Evolutionary conservation across 108 stramenopile genomes (phyloP), one percentile per base, ranked within the genome.

Genomic region (Schizochytrium sp.): DNA sequence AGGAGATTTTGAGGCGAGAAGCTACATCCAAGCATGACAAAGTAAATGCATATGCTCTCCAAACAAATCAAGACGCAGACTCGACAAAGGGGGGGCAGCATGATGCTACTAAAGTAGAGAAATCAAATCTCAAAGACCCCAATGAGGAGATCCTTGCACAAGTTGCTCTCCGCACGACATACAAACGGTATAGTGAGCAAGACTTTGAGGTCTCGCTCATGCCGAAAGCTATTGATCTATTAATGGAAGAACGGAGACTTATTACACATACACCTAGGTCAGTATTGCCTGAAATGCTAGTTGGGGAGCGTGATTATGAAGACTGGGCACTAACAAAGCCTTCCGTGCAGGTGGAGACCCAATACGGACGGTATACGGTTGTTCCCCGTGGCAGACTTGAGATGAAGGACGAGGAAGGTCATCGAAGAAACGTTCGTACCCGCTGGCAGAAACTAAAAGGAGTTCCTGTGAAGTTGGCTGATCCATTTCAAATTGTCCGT

Each of bases 161-260:
- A 38, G 64, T 44, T 2, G 64, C 57, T 0, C 28, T 69, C 42
- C 64, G 64, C 10, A 69, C 64, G 64, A 15, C 15, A 38, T 7
- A 69, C 12, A 69, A 69, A 38, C 8, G 42, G 12, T 69, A 69
- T 38, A 15, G 15, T 15, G 64, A 69, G 64, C 0, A 8, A 38
- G 28, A 69, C 64, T 69, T 83, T 28, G 76, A 83, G 76, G 76
- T 50, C 50, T 83, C 76, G 2, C 53, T 83, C 76, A 83, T 83
- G 76, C 76, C 76, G 10, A 17, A 50, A 28, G 76, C 76, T 38
- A 28, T 83, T 5, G 76, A 83, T 53, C 10, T 47, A 12, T 10
- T 19, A 47, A 55, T 83, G 76, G 76, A 83, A 2, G 76, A 83
- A 40, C 47, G 76, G 5, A 55, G 55, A 1, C 47, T 83, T 38